Evolutionary conservation across 208 protist genomes (phyloP).

Genomic region (Endotrypanum monterogeii): DNA sequence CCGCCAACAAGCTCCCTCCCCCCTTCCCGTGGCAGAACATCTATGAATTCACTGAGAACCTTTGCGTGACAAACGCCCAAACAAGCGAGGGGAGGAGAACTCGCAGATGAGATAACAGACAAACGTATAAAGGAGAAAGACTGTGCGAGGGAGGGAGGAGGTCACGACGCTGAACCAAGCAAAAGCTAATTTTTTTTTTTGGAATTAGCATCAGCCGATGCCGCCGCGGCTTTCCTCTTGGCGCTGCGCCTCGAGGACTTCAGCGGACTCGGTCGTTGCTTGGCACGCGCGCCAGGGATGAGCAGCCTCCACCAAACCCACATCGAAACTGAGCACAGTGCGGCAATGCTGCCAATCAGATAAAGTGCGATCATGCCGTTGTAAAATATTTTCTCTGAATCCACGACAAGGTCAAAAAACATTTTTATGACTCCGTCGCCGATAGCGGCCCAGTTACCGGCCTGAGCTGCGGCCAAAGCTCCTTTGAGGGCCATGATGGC

Average conservation of each 20-base stretch:
- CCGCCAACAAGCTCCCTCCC: too few relatives aligned
- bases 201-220: not conserved
- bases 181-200: not conserved
- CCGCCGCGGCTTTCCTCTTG: slow-evolving; percentile 15
- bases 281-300: slow-evolving; percentile 22
- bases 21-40: too few relatives aligned
- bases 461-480: slow-evolving; percentile 21
- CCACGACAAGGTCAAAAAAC: slow-evolving; percentile 34
- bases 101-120: too few relatives aligned
- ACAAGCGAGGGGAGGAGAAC: too few relatives aligned
- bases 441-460: slow-evolving; percentile 37
- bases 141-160: not conserved
- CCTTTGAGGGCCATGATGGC: slow-evolving; percentile 27
- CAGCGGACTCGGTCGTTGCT: slow-evolving; percentile 6
- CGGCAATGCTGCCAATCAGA: slow-evolving; percentile 27
- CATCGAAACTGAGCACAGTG: slow-evolving; percentile 24
- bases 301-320: slow-evolving; percentile 26
- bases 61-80: too few relatives aligned
- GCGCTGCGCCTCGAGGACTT: not conserved
- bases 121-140: too few relatives aligned
- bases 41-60: too few relatives aligned
- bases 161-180: not conserved
- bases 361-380: slow-evolving; percentile 47
- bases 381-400: slow-evolving; percentile 43
- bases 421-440: slow-evolving; percentile 18